These are phyloP conservation scores for Saccharomycodes ludwigii DNA, from an alignment of 805 yeast species.

Conservation along the genomic window DNA sequence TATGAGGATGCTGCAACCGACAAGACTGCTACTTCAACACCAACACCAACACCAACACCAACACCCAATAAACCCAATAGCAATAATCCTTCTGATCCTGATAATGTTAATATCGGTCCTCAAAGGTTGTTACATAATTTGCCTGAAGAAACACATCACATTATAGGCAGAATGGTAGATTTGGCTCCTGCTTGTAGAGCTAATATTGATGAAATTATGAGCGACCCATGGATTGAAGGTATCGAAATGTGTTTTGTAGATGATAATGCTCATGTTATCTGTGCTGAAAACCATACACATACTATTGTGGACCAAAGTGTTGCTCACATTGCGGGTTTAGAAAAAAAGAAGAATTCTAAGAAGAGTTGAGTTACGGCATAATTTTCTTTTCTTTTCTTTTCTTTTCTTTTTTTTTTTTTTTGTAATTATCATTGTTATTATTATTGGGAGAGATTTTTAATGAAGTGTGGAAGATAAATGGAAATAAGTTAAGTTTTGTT, in stretches of 20 bases:
- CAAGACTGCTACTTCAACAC: constrained; percentile 3
- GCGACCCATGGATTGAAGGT: constrained; percentile 54
- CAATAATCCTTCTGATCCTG: constrained; percentile 28
- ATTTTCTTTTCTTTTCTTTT: neutral
- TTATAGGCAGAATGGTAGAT: constrained; percentile 67
- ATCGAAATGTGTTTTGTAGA: constrained; percentile 50
- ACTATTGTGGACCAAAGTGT: constrained; percentile 86
- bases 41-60: constrained; percentile 7
- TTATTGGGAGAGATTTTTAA: too few species aligned
- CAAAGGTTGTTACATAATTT: constrained; percentile 58
- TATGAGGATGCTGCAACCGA: constrained; percentile 15
- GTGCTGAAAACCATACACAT: constrained; percentile 58
- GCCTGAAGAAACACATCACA: constrained; percentile 54
- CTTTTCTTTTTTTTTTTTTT: too few species aligned
- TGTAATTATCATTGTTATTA: too few species aligned
- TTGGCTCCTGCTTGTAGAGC: constrained; percentile 80
- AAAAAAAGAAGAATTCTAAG: constrained; percentile 51
- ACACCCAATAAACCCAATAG: constrained; percentile 10
- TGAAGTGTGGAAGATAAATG: too few species aligned
- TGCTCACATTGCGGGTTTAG: constrained; percentile 91
- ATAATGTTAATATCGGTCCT: constrained; percentile 62
- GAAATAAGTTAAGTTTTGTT: too few species aligned
- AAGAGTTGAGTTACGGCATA: neutral
- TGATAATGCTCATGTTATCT: constrained; percentile 27
- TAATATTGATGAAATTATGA: constrained; percentile 65